These are phyloP conservation scores for Dioszegia crocea DNA, from an alignment of 768 basidiomycete genomes.

Conservation along the genomic window DNA sequence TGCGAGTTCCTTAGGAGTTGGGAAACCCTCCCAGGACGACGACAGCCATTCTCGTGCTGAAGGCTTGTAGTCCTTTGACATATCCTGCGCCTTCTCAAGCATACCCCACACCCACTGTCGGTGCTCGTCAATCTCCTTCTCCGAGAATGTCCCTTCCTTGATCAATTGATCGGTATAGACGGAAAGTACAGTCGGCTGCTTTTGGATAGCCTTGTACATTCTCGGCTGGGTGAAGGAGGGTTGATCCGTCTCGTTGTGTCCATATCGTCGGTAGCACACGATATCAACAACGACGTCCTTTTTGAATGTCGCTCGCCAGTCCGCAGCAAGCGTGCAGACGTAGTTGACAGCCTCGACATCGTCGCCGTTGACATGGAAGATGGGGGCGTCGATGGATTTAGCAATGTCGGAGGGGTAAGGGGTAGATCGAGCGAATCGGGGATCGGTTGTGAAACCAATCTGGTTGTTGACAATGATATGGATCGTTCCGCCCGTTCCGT, in stretches of 20 bases:
- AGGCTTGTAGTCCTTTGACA: conserved; percentile 90
- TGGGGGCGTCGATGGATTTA: conserved; percentile 95
- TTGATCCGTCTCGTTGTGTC: conserved; percentile 99
- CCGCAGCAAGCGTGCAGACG: conserved; percentile 94
- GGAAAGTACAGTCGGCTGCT: conserved; percentile 84
- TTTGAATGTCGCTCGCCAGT: conserved; percentile 97
- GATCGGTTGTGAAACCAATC: conserved; percentile 98
- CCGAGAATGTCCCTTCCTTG: conserved; percentile 87
- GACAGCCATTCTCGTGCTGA: conserved; percentile 96
- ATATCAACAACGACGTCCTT: conserved; percentile 98
- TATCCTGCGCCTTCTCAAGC: conserved; percentile 93
- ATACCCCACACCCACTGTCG: conserved; percentile 99
- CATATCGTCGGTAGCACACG: conserved; percentile 96
- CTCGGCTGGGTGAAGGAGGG: conserved; percentile 97
- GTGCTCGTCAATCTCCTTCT: conserved; percentile 95
- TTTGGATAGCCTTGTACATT: conserved; percentile 96
- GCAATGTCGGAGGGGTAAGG: conserved; percentile 98
- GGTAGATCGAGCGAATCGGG: conserved; percentile 93
- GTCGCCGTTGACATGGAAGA: conserved; percentile 99
- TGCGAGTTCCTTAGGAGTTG: conserved; percentile 89
- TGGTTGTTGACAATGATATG: conserved; percentile 99
- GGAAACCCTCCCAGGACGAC: conserved; percentile 97
- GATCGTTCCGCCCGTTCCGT: conserved; percentile 96
- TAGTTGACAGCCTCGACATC: conserved; percentile 98
- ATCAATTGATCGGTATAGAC: conserved; percentile 88